Evolutionary conservation across 768 basidiomycete genomes (phyloP), one percentile per base, ranked within the genome.

Genomic region (Suillus occidentalis): DNA sequence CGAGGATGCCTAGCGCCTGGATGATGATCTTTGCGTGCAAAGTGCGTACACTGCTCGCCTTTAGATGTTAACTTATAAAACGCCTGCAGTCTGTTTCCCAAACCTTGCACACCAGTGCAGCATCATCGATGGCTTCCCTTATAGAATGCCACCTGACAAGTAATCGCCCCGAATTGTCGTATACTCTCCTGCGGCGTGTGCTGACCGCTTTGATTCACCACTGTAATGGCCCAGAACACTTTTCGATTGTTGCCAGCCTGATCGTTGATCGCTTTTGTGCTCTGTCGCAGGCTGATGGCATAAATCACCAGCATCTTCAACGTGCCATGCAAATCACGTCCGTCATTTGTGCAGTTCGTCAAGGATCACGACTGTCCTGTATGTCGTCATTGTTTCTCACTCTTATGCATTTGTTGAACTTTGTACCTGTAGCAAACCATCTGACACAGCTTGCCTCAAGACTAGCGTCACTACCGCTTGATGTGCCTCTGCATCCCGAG

Each of bases 191-290:
- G 39, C 88, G 91, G 10, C 87, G 94, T 40, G 78, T 89, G 1
- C 77, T 94, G 2, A 96, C 94, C 0, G 89, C 94, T 1, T 77
- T 94, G 13, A 86, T 91, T 22, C 95, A 97, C 71, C 94, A 97
- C 70, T 89, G 89, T 74, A 89, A 89, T 68, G 82, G 81, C 28
- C 76, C 89, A 0, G 87, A 90, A 28, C 84, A 88, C 58, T 94
- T 91, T 72, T 72, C 82, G 6, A 70, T 82, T 0, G 68, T 92
- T 2, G 82, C 83, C 2, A 86, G 91, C 20, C 68, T 85, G 12
- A 68, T 94, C 4, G 72, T 87, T 1, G 72, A 78, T 36, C 76
- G 77, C 49, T 79, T 86, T 63, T 66, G 72, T 16, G 50, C 69
- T 1, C 45, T 66, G 18, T 63, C 66, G 61, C 31, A 50, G 22